These are phyloP conservation scores for Ceratobasidium sp. DNA, from an alignment of 1,284 basidiomycete genomes.

Conservation along the genomic window DNA sequence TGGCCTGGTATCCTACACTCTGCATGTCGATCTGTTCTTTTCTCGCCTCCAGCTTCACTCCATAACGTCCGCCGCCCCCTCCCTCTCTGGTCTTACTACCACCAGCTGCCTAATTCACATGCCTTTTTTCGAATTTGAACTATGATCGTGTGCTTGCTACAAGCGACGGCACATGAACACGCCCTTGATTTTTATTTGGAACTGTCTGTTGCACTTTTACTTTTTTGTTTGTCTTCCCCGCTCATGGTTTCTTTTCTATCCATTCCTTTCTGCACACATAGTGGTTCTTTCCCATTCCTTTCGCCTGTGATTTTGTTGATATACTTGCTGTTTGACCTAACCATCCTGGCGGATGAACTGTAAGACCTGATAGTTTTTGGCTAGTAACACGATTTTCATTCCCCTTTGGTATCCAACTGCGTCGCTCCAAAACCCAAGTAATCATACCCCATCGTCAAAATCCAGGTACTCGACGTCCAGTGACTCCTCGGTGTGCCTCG, in stretches of 20 bases:
- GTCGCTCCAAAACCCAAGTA: too few species aligned
- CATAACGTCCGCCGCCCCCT: neutral
- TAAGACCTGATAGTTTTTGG: conserved; percentile 43
- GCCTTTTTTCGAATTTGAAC: conserved; percentile 4
- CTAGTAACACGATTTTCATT: conserved; percentile 31
- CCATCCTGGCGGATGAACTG: conserved; percentile 35
- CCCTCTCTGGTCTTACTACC: conserved; percentile 18
- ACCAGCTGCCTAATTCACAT: conserved; percentile 20
- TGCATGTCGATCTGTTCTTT: conserved; percentile 15
- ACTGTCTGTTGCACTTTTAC: conserved; percentile 26
- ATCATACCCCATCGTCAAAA: conserved; percentile 23
- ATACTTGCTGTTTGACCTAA: conserved; percentile 35
- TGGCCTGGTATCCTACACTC: conserved; percentile 24
- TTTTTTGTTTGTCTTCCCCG: conserved; percentile 5
- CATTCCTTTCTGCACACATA: conserved; percentile 34
- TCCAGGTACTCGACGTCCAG: conserved; percentile 15
- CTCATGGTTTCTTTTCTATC: conserved; percentile 12
- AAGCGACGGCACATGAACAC: conserved; percentile 22
- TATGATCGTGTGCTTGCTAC: conserved; percentile 7
- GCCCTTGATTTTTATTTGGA: conserved; percentile 12
- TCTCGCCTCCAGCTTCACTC: neutral
- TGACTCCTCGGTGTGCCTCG: neutral
- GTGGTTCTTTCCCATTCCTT: neutral
- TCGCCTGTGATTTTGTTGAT: conserved; percentile 22
- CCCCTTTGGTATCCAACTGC: neutral